Percentiles rank a stretch among this genome's conserved stretches.
phyloP scores from a whole-genome alignment of 2,329 filamentous ascomycete species.

The Hypoxylon sp. region DNA sequence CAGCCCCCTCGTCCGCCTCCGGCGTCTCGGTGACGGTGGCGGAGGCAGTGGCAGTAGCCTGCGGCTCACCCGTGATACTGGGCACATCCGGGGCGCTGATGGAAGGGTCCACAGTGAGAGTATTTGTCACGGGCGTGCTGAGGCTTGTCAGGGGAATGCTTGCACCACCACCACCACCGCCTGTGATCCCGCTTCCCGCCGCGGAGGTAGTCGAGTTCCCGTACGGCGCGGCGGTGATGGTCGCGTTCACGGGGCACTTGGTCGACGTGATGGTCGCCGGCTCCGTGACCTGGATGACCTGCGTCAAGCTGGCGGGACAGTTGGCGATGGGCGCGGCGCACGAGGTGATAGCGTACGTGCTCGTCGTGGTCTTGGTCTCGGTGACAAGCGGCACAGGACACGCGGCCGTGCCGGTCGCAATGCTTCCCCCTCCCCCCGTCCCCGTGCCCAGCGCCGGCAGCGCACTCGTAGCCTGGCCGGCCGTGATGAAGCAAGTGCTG shows the following conservation, averaged over 20 bases:
- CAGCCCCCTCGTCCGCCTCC: background rate
- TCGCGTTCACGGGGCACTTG: slow-evolving; percentile 22
- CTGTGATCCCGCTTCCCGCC: no score
- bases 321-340: slow-evolving; percentile 38
- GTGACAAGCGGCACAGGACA: slow-evolving; percentile 28
- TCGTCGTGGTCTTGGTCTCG: slow-evolving; percentile 22
- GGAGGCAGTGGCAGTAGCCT: background rate
- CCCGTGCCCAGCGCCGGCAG: slow-evolving; percentile 1
- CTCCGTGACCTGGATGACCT: slow-evolving; percentile 38
- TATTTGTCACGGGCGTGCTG: slow-evolving; percentile 33
- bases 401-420: background rate
- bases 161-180: slow-evolving; percentile 5
- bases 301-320: slow-evolving; percentile 41
- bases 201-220: slow-evolving; percentile 12
- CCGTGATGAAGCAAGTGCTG: slow-evolving; percentile 37
- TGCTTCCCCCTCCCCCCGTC: background rate
- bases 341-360: slow-evolving; percentile 37
- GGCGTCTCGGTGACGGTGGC: no score
- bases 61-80: slow-evolving; percentile 16
- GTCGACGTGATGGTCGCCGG: slow-evolving; percentile 29
- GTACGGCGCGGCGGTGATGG: slow-evolving; percentile 11
- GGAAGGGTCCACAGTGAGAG: slow-evolving; percentile 17
- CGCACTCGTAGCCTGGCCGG: slow-evolving; percentile 11
- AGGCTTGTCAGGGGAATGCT: slow-evolving; percentile 34
- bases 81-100: slow-evolving; percentile 16